A percentile compares a stretch with the other conserved stretches of the same genome.
These are phyloP conservation scores for Starmerella floris DNA, from an alignment of 805 yeast genomes.

Conservation along the genomic window DNA sequence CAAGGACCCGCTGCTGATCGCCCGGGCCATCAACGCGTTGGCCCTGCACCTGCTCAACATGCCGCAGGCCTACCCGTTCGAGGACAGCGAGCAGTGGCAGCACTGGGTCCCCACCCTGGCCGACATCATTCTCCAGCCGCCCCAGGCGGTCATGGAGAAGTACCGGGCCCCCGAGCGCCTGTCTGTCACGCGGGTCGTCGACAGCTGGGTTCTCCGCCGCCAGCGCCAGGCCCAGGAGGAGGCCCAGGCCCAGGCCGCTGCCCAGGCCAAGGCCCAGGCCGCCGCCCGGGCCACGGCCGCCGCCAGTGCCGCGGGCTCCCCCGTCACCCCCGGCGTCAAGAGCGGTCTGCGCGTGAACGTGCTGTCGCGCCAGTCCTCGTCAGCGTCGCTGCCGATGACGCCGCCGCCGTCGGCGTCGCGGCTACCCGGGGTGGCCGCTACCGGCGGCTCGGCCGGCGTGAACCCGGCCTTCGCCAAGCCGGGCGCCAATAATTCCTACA, in stretches of 20 bases:
- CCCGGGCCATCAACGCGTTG: slow-evolving; percentile 26
- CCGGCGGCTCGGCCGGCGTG: neutral
- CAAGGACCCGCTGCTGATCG: slow-evolving; percentile 24
- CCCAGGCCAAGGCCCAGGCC: slow-evolving; percentile 5
- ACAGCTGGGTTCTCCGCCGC: slow-evolving; percentile 25
- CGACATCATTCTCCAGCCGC: slow-evolving; percentile 28
- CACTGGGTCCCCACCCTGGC: slow-evolving; percentile 23
- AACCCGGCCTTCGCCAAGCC: neutral
- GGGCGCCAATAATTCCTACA: neutral
- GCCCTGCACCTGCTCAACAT: slow-evolving; percentile 22
- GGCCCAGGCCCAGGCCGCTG: slow-evolving; percentile 15
- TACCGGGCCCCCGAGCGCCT: slow-evolving; percentile 26
- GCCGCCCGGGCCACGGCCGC: slow-evolving; percentile 14
- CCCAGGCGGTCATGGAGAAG: slow-evolving; percentile 30
- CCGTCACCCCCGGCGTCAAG: slow-evolving; percentile 1
- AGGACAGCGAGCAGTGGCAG: slow-evolving; percentile 22
- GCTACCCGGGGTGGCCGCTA: slow-evolving; percentile 18
- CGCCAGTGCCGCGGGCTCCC: slow-evolving; percentile 12
- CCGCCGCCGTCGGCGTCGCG: slow-evolving; percentile 29
- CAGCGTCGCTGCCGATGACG: slow-evolving; percentile 23
- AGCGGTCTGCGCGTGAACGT: slow-evolving; percentile 4
- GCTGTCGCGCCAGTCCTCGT: slow-evolving; percentile 9
- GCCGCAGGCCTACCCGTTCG: slow-evolving; percentile 1
- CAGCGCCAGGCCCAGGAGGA: slow-evolving; percentile 23
- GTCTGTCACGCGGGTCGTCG: slow-evolving; percentile 27